Conservation (phyloP, 495 filamentous ascomycete species). For the Tuber borchii region DNA sequence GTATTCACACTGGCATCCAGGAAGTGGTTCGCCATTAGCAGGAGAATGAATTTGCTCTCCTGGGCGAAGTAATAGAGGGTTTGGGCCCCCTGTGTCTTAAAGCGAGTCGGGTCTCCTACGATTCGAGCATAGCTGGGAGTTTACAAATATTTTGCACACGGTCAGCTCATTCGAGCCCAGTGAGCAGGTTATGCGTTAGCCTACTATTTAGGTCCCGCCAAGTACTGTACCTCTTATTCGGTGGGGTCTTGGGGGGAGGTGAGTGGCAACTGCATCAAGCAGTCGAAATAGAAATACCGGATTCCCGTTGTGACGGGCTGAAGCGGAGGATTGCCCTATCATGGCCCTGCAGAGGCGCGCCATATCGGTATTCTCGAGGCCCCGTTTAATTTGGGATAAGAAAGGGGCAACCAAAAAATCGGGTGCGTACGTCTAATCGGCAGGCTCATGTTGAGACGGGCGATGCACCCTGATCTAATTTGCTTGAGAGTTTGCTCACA, state of each 20-base stretch:
- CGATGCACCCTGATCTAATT: neutral
- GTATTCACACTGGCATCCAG: neutral
- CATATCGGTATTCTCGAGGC: neutral
- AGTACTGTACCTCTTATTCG: neutral
- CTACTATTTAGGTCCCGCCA: neutral
- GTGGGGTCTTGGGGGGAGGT: neutral
- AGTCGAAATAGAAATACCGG: neutral
- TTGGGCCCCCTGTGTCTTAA: neutral
- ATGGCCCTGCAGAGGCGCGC: neutral
- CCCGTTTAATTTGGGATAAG: neutral
- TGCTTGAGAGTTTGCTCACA: neutral
- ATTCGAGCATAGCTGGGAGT: neutral
- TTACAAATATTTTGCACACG: neutral
- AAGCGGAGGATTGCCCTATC: neutral
- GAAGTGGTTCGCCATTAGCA: neutral
- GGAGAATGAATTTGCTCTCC: neutral
- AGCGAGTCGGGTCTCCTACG: neutral
- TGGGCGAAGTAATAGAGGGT: neutral
- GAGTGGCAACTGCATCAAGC: neutral
- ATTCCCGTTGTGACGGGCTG: neutral
- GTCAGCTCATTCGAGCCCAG: neutral
- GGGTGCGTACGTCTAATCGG: neutral
- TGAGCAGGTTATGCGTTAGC: neutral
- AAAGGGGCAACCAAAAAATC: slow-evolving; percentile 3
- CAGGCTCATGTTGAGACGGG: neutral